Percentiles rank a stretch among this genome's conserved stretches.
phyloP scores from a whole-genome alignment of 495 filamentous ascomycete species.

The Hypoxylon lienhwacheense region DNA sequence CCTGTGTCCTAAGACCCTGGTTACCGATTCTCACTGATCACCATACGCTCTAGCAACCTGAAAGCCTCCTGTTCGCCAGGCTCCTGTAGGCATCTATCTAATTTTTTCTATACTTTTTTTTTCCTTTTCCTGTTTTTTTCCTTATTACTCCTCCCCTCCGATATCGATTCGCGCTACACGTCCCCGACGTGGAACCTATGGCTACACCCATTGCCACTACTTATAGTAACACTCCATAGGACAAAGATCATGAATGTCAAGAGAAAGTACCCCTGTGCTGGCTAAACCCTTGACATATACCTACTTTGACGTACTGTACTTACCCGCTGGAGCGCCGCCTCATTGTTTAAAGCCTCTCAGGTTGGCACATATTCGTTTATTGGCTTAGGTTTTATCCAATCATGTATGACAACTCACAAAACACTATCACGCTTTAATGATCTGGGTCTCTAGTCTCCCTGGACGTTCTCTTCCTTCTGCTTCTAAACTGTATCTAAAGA shows the following conservation, averaged over 20 bases:
- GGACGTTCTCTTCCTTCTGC: slow-evolving; percentile 24
- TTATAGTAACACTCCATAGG: slow-evolving; percentile 40
- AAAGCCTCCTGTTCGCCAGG: slow-evolving; percentile 32
- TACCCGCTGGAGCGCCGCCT: slow-evolving; percentile 44
- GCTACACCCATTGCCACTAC: slow-evolving; percentile 40
- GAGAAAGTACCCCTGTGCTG: slow-evolving; percentile 40
- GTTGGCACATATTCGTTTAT: slow-evolving; percentile 42
- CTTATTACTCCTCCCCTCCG: too few relatives aligned
- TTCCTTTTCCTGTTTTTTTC: slow-evolving; percentile 38
- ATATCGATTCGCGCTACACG: slow-evolving; percentile 42
- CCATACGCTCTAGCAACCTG: slow-evolving; percentile 33
- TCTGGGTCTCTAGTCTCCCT: slow-evolving; percentile 35
- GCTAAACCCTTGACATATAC: slow-evolving; percentile 42
- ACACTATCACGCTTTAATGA: slow-evolving; percentile 42
- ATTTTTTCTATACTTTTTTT: too few relatives aligned
- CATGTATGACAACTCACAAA: slow-evolving; percentile 44
- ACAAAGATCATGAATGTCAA: slow-evolving; percentile 46
- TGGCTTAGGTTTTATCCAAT: slow-evolving; percentile 48
- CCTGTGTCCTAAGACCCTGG: slow-evolving; percentile 34
- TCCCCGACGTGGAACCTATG: slow-evolving; percentile 46
- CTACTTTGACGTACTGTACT: slow-evolving; percentile 48
- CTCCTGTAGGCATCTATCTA: slow-evolving; percentile 31
- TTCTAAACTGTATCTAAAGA: slow-evolving; percentile 18
- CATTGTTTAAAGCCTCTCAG: slow-evolving; percentile 38
- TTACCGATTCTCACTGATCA: slow-evolving; percentile 31